These are phyloP conservation scores for Agrocybe praecox DNA, from an alignment of 768 basidiomycete genomes.

Conservation along the genomic window DNA sequence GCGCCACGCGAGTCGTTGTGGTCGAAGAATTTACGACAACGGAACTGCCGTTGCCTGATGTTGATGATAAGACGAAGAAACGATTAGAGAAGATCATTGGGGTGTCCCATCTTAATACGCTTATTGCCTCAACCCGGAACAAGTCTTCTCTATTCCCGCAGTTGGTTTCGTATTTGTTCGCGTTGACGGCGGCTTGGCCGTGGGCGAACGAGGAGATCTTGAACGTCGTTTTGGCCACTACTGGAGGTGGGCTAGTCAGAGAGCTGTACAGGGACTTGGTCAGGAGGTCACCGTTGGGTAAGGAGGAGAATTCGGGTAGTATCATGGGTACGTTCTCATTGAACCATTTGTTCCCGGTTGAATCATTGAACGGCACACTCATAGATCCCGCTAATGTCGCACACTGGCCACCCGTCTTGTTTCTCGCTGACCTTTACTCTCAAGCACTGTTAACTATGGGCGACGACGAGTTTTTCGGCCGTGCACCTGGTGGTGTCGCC, in stretches of 20 bases:
- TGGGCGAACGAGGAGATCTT: constrained; percentile 59
- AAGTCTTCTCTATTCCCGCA: constrained; percentile 41
- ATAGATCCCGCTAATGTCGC: constrained; percentile 46
- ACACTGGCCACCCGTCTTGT: constrained; percentile 71
- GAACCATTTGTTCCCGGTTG: neutral
- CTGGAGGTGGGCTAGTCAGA: constrained; percentile 64
- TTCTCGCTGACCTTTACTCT: constrained; percentile 81
- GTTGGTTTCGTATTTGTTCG: constrained; percentile 60
- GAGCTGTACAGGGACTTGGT: constrained; percentile 76
- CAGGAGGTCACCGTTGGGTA: constrained; percentile 61
- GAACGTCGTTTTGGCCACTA: constrained; percentile 46
- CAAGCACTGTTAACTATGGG: constrained; percentile 89
- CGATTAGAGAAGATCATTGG: constrained; percentile 63
- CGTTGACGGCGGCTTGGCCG: constrained; percentile 64
- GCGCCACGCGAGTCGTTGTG: constrained; percentile 32
- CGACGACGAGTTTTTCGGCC: constrained; percentile 94
- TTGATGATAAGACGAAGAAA: constrained; percentile 63
- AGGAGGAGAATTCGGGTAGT: constrained; percentile 40
- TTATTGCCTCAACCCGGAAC: constrained; percentile 49
- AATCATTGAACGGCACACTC: too few species aligned
- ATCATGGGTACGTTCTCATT: constrained; percentile 23
- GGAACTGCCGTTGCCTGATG: constrained; percentile 27
- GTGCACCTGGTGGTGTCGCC: constrained; percentile 12
- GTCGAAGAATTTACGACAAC: constrained; percentile 36
- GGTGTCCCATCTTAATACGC: constrained; percentile 50